These are phyloP conservation scores for Echinochloa phyllopogon DNA, from an alignment of 176 grass and related monocot species.

Conservation along the genomic window DNA sequence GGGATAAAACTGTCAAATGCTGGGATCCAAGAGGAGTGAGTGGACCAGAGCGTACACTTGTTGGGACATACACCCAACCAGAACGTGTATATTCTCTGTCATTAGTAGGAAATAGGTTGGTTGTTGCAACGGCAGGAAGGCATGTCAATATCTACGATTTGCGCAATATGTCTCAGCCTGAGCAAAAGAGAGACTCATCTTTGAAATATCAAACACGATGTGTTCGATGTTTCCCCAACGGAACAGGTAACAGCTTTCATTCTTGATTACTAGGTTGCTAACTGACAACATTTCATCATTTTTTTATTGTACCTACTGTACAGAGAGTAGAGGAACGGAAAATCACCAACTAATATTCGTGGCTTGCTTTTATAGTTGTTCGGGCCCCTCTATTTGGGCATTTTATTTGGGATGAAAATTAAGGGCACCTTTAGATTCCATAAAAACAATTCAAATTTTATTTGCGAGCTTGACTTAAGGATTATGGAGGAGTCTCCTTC, in stretches of 20 bases:
- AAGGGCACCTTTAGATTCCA: not conserved
- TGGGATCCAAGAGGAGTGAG: constrained; percentile 95
- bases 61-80: constrained; percentile 82
- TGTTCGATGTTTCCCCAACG: constrained; percentile 94
- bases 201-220: constrained; percentile 99
- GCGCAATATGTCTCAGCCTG: constrained; percentile 98
- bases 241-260: constrained; percentile 66
- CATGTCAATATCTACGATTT: constrained; percentile 95
- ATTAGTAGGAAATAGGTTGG: constrained; percentile 78
- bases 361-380: constrained; percentile 5
- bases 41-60: constrained; percentile 65
- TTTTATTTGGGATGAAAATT: not conserved
- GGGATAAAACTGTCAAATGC: constrained; percentile 97
- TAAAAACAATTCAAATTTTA: not conserved
- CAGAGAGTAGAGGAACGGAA: not conserved
- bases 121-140: constrained; percentile 94
- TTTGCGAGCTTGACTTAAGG: constrained; percentile 9
- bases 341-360: not conserved
- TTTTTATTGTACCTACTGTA: constrained; percentile 8
- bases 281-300: not conserved
- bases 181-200: constrained; percentile 84
- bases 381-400: not conserved
- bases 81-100: constrained; percentile 95
- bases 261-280: constrained; percentile 32
- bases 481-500: constrained; percentile 7